Conservation (phyloP, 345 rosid genomes). For the Eucalyptus paniculata region DNA sequence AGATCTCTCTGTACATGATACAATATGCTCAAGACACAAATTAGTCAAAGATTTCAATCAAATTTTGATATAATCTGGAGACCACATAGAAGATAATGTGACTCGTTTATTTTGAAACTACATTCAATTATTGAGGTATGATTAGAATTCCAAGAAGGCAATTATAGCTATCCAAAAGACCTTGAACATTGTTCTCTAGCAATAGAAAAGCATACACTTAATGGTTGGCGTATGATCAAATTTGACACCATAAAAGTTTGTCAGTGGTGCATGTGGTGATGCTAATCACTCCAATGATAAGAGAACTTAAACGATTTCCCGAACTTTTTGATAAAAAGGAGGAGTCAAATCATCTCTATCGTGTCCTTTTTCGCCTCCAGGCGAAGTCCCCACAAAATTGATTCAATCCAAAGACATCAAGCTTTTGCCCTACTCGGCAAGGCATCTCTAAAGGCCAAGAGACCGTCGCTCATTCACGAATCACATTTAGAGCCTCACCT, state of each 20-base stretch:
- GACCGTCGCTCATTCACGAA: not conserved
- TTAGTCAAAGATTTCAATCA: not conserved
- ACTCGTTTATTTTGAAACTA: rapidly evolving
- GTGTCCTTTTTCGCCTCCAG: not conserved
- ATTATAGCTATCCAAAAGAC: not conserved
- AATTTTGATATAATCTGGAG: rapidly evolving
- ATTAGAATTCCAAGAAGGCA: not conserved
- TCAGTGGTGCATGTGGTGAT: rapidly evolving
- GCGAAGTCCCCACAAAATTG: not conserved
- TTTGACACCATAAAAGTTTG: not conserved
- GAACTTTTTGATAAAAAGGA: not conserved
- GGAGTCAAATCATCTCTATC: not conserved
- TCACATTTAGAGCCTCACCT: not conserved
- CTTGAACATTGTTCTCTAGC: not conserved
- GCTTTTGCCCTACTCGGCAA: not conserved
- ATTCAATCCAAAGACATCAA: not conserved
- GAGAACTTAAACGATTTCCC: not conserved
- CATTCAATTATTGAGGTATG: not conserved
- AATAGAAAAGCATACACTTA: rapidly evolving
- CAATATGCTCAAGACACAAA: not conserved
- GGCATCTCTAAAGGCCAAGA: not conserved
- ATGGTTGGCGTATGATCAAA: not conserved
- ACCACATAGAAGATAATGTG: rapidly evolving
- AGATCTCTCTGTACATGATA: rapidly evolving
- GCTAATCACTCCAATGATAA: not conserved